Conservation (phyloP, 2,329 filamentous ascomycete species). For the Colletotrichum sojae region DNA sequence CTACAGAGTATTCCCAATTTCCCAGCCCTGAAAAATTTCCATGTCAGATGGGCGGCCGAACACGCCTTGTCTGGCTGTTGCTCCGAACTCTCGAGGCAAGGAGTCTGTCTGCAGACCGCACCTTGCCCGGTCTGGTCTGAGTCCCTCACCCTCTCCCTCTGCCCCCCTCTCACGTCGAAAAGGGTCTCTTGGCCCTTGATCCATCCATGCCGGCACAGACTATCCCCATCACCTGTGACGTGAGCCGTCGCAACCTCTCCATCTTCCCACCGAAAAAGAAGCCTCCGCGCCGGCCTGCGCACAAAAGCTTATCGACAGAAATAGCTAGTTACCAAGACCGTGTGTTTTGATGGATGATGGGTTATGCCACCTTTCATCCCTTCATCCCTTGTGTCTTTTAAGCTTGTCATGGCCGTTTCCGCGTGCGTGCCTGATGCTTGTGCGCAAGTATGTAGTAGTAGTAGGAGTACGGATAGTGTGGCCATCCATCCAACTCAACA, state of each 20-base stretch:
- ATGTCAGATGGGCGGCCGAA: slow-evolving; percentile 27
- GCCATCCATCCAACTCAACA: neutral
- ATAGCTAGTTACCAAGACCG: slow-evolving; percentile 26
- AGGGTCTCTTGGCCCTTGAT: slow-evolving; percentile 26
- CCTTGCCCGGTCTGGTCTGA: slow-evolving; percentile 10
- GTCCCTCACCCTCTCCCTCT: neutral
- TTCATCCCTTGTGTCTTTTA: slow-evolving; percentile 35
- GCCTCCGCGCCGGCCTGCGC: slow-evolving; percentile 25
- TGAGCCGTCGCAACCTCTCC: slow-evolving; percentile 39
- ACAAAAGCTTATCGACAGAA: slow-evolving; percentile 40
- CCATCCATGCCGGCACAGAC: slow-evolving; percentile 34
- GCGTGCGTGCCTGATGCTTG: slow-evolving; percentile 17
- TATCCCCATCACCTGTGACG: slow-evolving; percentile 34
- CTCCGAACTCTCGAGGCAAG: slow-evolving; percentile 29
- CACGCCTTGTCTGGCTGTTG: slow-evolving; percentile 25
- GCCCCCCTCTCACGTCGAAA: neutral
- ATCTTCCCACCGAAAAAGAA: slow-evolving; percentile 28
- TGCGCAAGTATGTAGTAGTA: slow-evolving; percentile 5
- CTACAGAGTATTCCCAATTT: no score
- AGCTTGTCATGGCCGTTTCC: slow-evolving; percentile 37
- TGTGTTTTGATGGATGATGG: slow-evolving; percentile 15
- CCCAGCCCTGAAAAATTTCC: neutral
- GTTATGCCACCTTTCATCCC: slow-evolving; percentile 19
- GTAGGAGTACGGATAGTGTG: no score
- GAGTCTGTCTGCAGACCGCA: neutral